Percentiles rank a stretch among this genome's conserved stretches.
Evolutionary conservation across 2,329 filamentous ascomycete genomes (phyloP).

Genomic region (Ascocoryne sarcoides): DNA sequence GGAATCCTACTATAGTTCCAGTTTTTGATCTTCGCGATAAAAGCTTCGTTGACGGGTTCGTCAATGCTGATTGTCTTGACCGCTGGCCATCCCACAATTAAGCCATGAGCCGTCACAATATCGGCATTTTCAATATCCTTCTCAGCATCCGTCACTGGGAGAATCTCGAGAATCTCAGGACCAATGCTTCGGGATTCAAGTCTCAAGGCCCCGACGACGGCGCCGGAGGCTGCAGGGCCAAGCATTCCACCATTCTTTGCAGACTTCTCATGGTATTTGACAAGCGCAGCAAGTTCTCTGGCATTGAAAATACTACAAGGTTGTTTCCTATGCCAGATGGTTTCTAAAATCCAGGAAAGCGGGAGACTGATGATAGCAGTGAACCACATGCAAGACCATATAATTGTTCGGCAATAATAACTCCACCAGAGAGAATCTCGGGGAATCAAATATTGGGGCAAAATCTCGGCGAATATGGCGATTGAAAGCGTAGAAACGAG

Average conservation of each 20-base stretch:
- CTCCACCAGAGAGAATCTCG: constrained; percentile 17
- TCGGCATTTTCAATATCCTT: constrained; percentile 20
- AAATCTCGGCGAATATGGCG: constrained; percentile 21
- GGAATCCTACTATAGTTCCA: constrained; percentile 26
- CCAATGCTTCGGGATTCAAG: constrained; percentile 17
- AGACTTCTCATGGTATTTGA: constrained; percentile 19
- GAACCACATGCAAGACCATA: constrained; percentile 23
- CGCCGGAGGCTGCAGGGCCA: constrained; percentile 14
- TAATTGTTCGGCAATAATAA: constrained; percentile 21
- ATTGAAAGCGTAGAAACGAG: constrained; percentile 20
- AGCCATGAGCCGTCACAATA: constrained; percentile 4
- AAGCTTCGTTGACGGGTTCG: constrained; percentile 18
- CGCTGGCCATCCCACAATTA: constrained; percentile 18
- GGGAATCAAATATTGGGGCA: constrained; percentile 24
- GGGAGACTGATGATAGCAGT: constrained; percentile 20
- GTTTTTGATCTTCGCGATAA: constrained; percentile 19
- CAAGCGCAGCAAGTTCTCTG: constrained; percentile 15
- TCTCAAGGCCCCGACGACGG: constrained; percentile 21
- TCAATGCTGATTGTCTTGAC: constrained; percentile 21
- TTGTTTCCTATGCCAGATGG: constrained; percentile 4
- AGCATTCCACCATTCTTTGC: constrained; percentile 19
- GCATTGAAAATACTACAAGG: constrained; percentile 16
- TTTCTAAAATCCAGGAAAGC: constrained; percentile 19
- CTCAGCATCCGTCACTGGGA: constrained; percentile 3
- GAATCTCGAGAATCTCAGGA: constrained; percentile 3